These are phyloP conservation scores for Corchorus capsularis DNA, from an alignment of 345 rosid species.

Conservation along the genomic window DNA sequence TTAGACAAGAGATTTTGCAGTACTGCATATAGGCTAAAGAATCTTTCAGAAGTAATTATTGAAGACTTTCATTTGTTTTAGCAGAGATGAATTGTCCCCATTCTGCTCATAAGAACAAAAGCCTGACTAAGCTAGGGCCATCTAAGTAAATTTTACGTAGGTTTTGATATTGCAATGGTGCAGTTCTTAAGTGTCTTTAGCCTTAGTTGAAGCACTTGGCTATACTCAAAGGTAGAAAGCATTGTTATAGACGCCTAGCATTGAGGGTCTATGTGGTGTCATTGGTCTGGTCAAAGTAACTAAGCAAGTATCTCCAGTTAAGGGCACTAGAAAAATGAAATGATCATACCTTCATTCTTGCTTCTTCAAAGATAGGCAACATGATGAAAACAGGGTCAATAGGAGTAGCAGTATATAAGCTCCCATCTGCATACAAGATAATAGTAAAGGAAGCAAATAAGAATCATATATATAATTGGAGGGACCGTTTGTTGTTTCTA, in stretches of 20 bases:
- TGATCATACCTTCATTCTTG: conserved; percentile 75
- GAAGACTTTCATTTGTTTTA: background rate
- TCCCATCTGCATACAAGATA: conserved; percentile 56
- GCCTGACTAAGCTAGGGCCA: background rate
- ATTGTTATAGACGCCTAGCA: background rate
- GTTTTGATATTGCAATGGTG: background rate
- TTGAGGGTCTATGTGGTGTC: background rate
- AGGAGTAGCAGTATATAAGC: conserved; percentile 72
- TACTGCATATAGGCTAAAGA: background rate
- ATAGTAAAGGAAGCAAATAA: background rate
- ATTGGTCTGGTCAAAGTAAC: background rate
- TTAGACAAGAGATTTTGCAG: background rate
- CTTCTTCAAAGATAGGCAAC: conserved; percentile 81
- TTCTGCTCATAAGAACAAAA: background rate
- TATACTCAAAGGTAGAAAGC: background rate
- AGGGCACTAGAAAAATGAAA: background rate
- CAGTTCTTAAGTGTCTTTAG: background rate
- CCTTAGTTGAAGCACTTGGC: background rate
- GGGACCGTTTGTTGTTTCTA: background rate
- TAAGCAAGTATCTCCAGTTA: background rate
- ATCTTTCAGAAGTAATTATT: conserved; percentile 6
- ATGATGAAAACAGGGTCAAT: conserved; percentile 86
- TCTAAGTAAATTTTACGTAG: background rate
- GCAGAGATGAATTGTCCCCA: background rate
- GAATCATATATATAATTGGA: background rate